Conservation (phyloP, 1,284 basidiomycete species). For the Macrocystidia cucumis region DNA sequence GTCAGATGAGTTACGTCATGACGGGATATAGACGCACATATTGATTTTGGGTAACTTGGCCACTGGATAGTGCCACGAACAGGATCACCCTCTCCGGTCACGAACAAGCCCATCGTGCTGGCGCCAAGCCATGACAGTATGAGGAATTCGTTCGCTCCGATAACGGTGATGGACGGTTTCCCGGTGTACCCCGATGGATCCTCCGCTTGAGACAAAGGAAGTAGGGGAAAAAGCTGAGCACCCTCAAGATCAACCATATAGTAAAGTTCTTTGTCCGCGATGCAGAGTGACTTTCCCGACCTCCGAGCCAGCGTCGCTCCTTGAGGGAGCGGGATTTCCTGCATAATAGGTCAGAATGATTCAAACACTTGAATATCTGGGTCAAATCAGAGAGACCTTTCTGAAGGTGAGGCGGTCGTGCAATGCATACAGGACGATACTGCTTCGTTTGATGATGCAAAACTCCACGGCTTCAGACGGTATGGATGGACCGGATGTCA, state of each 20-base stretch:
- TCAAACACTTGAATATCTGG: slow-evolving; percentile 1
- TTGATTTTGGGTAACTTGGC: slow-evolving; percentile 67
- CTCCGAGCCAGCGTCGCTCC: slow-evolving; percentile 59
- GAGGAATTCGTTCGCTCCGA: slow-evolving; percentile 74
- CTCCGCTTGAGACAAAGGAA: slow-evolving; percentile 69
- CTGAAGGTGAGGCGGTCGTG: slow-evolving; percentile 52
- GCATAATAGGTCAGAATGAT: neutral
- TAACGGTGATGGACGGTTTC: slow-evolving; percentile 70
- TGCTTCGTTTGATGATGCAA: slow-evolving; percentile 67
- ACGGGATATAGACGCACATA: slow-evolving; percentile 67
- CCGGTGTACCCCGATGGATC: slow-evolving; percentile 32
- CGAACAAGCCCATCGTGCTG: slow-evolving; percentile 77
- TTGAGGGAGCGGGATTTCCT: slow-evolving; percentile 79
- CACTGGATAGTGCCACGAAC: slow-evolving; percentile 85
- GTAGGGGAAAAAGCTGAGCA: slow-evolving; percentile 58
- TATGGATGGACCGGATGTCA: slow-evolving; percentile 26
- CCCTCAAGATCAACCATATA: slow-evolving; percentile 71
- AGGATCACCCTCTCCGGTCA: slow-evolving; percentile 80
- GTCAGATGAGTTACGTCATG: no score
- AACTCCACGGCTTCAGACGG: slow-evolving; percentile 61
- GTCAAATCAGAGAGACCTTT: slow-evolving; percentile 35
- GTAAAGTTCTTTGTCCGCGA: slow-evolving; percentile 69
- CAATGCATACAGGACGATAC: slow-evolving; percentile 62
- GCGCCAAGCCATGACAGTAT: slow-evolving; percentile 71
- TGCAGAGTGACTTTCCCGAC: slow-evolving; percentile 60